These are phyloP conservation scores for Lanmaoa rubissima DNA, from an alignment of 768 basidiomycete species.

Conservation along the genomic window DNA sequence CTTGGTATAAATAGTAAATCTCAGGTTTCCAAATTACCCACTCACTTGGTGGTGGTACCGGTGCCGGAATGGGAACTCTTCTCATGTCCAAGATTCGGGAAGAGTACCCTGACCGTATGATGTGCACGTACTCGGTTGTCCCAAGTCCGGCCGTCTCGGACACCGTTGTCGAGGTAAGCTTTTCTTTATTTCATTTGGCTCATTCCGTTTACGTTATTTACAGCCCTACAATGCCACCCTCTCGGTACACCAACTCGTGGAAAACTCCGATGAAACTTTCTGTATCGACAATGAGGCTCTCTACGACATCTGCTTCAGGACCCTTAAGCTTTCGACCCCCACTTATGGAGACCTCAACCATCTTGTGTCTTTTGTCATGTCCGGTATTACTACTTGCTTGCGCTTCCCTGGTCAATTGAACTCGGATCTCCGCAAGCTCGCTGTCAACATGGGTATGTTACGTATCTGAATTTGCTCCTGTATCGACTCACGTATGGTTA, in stretches of 20 bases:
- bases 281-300: constrained; percentile 99
- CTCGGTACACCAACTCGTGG: constrained; percentile 97
- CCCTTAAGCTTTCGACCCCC: constrained; percentile 92
- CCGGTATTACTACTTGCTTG: constrained; percentile 96
- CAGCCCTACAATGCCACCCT: constrained; percentile 98
- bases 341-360: constrained; percentile 98
- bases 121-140: constrained; percentile 99
- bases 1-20: constrained; percentile 6
- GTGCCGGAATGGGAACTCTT: constrained; percentile 99
- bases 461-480: not conserved
- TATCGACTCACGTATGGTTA: constrained; percentile 1
- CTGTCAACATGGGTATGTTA: constrained; percentile 94
- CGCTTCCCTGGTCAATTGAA: constrained; percentile 99
- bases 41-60: constrained; percentile 98
- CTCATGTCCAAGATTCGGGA: constrained; percentile 99
- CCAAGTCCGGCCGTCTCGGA: constrained; percentile 97
- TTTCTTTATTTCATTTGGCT: not conserved
- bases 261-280: constrained; percentile 99
- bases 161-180: constrained; percentile 88
- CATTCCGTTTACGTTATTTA: not conserved
- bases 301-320: constrained; percentile 98
- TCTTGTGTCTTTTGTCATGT: constrained; percentile 97
- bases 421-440: constrained; percentile 96
- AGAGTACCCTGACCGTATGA: constrained; percentile 99
- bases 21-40: constrained; percentile 98